Evolutionary conservation across 1,284 basidiomycete species (phyloP).

Genomic region (Boletus mariae): DNA sequence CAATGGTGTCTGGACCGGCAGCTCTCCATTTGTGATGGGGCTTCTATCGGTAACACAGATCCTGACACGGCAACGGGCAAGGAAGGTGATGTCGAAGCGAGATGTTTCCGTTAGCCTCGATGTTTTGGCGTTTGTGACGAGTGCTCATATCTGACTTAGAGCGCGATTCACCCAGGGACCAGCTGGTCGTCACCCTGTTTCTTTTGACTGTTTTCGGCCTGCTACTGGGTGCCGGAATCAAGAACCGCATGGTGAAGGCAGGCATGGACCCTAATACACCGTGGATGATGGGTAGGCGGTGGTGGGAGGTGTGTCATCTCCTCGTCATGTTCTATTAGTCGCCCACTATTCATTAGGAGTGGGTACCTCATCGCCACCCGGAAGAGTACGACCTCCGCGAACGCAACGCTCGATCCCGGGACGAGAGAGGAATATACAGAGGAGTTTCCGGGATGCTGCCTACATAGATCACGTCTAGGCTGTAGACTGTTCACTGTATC

Average conservation of each 20-base stretch:
- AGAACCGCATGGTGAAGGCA: slow-evolving; percentile 73
- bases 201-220: slow-evolving; percentile 81
- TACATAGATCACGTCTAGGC: slow-evolving; percentile 17
- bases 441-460: slow-evolving; percentile 33
- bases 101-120: slow-evolving; percentile 84
- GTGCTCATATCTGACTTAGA: slow-evolving; percentile 42
- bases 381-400: slow-evolving; percentile 48
- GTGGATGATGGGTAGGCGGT: slow-evolving; percentile 57
- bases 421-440: slow-evolving; percentile 41
- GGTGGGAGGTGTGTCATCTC: slow-evolving; percentile 70
- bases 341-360: slow-evolving; percentile 42
- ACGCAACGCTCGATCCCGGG: slow-evolving; percentile 34
- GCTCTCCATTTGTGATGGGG: slow-evolving; percentile 80
- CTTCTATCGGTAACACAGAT: slow-evolving; percentile 81
- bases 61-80: slow-evolving; percentile 93
- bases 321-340: slow-evolving; percentile 21
- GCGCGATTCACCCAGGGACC: slow-evolving; percentile 86
- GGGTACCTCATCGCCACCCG: slow-evolving; percentile 52
- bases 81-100: slow-evolving; percentile 91
- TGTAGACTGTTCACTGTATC: neutral
- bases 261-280: slow-evolving; percentile 61
- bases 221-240: slow-evolving; percentile 78
- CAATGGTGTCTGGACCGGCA: slow-evolving; percentile 96
- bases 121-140: slow-evolving; percentile 29
- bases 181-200: slow-evolving; percentile 87